Conservation (phyloP, 257 asterid species). For the Oldenlandia corymbosa region DNA sequence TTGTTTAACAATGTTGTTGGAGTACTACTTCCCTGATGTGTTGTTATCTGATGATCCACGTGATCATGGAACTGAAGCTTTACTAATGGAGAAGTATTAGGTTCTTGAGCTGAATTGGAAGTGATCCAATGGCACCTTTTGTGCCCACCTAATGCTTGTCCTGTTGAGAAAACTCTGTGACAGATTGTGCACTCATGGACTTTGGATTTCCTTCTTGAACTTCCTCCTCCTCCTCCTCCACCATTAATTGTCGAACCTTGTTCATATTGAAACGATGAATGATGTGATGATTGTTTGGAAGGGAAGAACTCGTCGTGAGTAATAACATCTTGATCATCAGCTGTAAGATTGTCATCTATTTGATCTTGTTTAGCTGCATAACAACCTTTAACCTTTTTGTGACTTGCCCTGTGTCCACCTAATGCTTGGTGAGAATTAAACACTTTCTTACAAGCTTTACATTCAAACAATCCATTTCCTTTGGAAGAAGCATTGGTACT, state of each 20-base stretch:
- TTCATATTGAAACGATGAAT: constrained; percentile 39
- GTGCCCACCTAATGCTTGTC: constrained; percentile 96
- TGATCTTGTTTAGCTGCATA: constrained; percentile 76
- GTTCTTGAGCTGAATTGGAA: constrained; percentile 47
- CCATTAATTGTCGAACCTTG: constrained; percentile 25
- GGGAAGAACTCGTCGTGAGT: constrained; percentile 43
- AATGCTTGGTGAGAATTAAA: constrained; percentile 92
- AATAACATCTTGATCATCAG: constrained; percentile 37
- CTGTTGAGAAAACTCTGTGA: constrained; percentile 71
- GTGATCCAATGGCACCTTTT: constrained; percentile 96
- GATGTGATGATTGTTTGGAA: constrained; percentile 27
- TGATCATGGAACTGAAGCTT: constrained; percentile 44
- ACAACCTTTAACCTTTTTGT: constrained; percentile 87
- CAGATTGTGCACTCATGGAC: constrained; percentile 92
- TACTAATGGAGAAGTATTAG: constrained; percentile 30
- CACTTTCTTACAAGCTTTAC: constrained; percentile 91
- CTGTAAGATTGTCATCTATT: constrained; percentile 16
- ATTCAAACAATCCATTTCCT: constrained; percentile 69
- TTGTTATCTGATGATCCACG: constrained; percentile 4
- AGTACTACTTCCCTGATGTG: neutral
- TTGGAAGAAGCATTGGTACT: constrained; percentile 35
- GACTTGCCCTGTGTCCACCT: constrained; percentile 94
- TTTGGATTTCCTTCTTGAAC: constrained; percentile 57
- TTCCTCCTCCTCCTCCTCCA: constrained; percentile 52
- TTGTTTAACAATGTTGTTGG: constrained; percentile 10